A percentile compares a stretch with the other conserved stretches of the same genome.
Conservation (phyloP, 805 yeast genomes). For the Wickerhamiella nectarea region DNA sequence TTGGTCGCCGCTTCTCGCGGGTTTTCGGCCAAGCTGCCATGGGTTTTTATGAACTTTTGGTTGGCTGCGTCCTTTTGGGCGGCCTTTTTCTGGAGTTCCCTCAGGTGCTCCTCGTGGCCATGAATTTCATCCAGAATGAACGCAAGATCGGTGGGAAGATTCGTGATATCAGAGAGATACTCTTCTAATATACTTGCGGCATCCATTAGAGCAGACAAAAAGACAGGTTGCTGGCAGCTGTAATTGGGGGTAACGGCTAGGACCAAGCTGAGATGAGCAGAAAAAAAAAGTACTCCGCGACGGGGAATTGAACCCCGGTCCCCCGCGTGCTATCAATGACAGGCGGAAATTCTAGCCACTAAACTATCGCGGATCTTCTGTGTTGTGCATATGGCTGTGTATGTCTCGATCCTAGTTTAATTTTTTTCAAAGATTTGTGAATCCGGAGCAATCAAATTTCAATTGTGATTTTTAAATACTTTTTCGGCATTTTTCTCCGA, state of each 20-base stretch:
- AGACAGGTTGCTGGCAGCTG: neutral
- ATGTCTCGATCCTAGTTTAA: too few species aligned
- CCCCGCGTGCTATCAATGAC: slow-evolving; percentile 21
- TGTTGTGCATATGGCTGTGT: too few species aligned
- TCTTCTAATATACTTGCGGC: slow-evolving; percentile 75
- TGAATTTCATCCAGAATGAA: slow-evolving; percentile 68
- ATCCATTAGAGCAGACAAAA: slow-evolving; percentile 43
- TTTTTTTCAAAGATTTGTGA: too few species aligned
- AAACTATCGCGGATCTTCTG: slow-evolving; percentile 27
- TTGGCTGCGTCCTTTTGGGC: slow-evolving; percentile 63
- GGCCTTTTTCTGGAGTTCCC: slow-evolving; percentile 52
- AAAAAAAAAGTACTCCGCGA: slow-evolving; percentile 17
- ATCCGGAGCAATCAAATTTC: too few species aligned
- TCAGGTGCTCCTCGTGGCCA: slow-evolving; percentile 49
- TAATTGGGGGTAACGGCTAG: neutral
- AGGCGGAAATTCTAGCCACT: slow-evolving; percentile 31
- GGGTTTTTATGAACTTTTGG: slow-evolving; percentile 67
- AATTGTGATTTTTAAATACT: too few species aligned
- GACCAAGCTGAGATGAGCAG: neutral
- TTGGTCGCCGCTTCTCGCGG: slow-evolving; percentile 65
- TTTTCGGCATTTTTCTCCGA: too few species aligned
- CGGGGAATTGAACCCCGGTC: slow-evolving; percentile 18
- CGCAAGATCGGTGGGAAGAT: slow-evolving; percentile 76
- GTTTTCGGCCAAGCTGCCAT: slow-evolving; percentile 67
- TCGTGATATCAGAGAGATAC: slow-evolving; percentile 48